Base-by-base conservation (phyloP, 805 yeast species). In the Yarrowia porcina region DNA sequence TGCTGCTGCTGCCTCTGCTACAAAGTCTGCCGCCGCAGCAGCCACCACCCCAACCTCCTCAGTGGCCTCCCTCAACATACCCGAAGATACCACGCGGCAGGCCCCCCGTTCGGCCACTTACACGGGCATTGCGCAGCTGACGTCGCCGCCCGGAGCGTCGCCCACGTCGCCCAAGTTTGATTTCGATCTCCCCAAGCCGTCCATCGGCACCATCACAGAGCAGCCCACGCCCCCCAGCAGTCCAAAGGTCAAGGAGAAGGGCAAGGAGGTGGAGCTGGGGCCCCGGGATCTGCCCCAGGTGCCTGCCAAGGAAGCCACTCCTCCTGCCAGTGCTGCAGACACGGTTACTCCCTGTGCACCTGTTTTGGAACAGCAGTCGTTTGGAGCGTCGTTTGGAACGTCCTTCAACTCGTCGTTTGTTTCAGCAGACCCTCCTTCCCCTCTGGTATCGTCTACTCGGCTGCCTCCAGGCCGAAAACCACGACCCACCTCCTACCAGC, bases 401-500 rank as follows among this genome's bases (percentile, higher is more conserved):
- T 33, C 38, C 10, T 5, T 33, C 8, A 6, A 10, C 9, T 33
- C 38, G 8, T 25, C 28, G 28, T 25, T 25, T n/a, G 18, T 12
- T 7, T 5, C 38, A n/a, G 21, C 21, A n/a, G 33, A 35, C 17
- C 30, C 41, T 8, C 17, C 59, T 0, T 50, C 59, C 1, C 44
- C 44, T 11, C 59, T 35, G 35, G 59, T 50, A 3, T 50, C 59
- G 8, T 50, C 59, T 4, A 50, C 59, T 3, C 45, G 49, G 2
- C 61, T 56, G 4, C 61, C 61, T 13, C 65, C 70, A 4, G 64
- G 65, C 7, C 52, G 71, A 41, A 74, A 72, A 65, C 77, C 76
- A 8, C 69, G 78, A 18, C 78, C 77, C 10, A 71, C 74, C 25
- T 73, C 76, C 10, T 75, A 68, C 70, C 77, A 74, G 70, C 75